Evolutionary conservation across 1,284 basidiomycete species (phyloP), one percentile per base, ranked within the genome.

Genomic region (Boletus smithii): DNA sequence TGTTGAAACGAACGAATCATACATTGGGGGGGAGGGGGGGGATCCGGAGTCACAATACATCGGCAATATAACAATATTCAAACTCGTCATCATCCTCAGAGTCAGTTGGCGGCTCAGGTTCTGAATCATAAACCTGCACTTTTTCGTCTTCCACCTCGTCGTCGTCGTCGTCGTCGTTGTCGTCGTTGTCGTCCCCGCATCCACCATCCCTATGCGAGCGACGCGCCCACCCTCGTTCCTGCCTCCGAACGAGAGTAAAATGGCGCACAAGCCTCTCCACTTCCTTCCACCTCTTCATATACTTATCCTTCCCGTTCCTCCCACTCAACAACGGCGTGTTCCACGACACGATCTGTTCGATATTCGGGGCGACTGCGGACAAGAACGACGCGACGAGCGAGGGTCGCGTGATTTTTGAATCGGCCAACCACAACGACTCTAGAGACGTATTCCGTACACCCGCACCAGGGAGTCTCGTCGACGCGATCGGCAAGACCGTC

Each of bases 41-140:
- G n/a, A n/a, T n/a, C n/a, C n/a, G n/a, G 10, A 20, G 13, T 22
- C 35, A 36, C n/a, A 37, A 13, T 5, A 14, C 39, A 27, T 50
- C 46, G 3, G 42, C 8, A 11, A 40, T 16, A 39, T 58, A 62
- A 30, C 60, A 64, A 32, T 60, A 60, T 2, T 63, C 61, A 16
- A 62, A 56, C n/a, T 53, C 61, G 14, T 66, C 63, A 0, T 65
- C 61, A 0, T 62, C 51, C 4, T 65, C 60, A 20, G 48, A 48
- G 27, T 62, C 61, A 1, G 49, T 43, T 3, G 32, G 20, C 0
- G 33, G 46, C 16, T 64, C 59, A 7, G 57, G 57, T n/a, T 66
- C 63, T 14, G 63, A 65, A 29, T 54, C 55, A 7, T 59, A 65
- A 5, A 37, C 36, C 35, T 52, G 48, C 27, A 39, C 37, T 3